Percentiles rank a stretch among this genome's conserved stretches.
phyloP scores from a whole-genome alignment of 2,329 filamentous ascomycete genomes.

The Fusarium burgessii region DNA sequence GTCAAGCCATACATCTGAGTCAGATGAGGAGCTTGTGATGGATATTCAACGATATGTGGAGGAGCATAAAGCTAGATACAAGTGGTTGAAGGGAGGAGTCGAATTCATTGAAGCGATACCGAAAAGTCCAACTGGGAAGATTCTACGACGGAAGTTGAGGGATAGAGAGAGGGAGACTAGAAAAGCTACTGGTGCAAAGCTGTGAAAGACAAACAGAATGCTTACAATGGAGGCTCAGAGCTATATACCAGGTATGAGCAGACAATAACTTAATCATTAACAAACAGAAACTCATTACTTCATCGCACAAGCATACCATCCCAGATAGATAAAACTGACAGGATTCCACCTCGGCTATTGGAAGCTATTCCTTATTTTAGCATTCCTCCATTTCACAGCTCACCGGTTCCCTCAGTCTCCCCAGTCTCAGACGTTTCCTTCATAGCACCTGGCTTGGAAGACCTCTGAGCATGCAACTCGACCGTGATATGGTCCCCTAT shows the following conservation, averaged over 20 bases:
- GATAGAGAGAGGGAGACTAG: slow-evolving; percentile 4
- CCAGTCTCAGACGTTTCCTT: background rate
- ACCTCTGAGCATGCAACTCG: slow-evolving; percentile 9
- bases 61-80: slow-evolving; percentile 74
- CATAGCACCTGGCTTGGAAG: background rate
- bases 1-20: slow-evolving; percentile 55
- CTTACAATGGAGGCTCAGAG: rapidly evolving
- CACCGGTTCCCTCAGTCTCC: background rate
- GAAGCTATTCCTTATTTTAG: rapidly evolving
- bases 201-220: background rate
- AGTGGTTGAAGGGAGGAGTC: slow-evolving; percentile 72
- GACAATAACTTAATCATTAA: background rate
- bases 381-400: background rate
- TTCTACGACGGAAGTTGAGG: slow-evolving; percentile 49
- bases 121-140: slow-evolving; percentile 80
- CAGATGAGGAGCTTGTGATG: slow-evolving; percentile 60
- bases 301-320: background rate
- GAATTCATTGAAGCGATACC: slow-evolving; percentile 75
- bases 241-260: too few species aligned
- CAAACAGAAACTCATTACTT: background rate
- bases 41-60: slow-evolving; percentile 71
- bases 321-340: rapidly evolving
- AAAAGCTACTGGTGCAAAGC: background rate
- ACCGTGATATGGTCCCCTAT: slow-evolving; percentile 3
- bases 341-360: rapidly evolving